Evolutionary conservation across 345 rosid species (phyloP), one percentile per base, ranked within the genome.

Genomic region (Rhizophora mangle): DNA sequence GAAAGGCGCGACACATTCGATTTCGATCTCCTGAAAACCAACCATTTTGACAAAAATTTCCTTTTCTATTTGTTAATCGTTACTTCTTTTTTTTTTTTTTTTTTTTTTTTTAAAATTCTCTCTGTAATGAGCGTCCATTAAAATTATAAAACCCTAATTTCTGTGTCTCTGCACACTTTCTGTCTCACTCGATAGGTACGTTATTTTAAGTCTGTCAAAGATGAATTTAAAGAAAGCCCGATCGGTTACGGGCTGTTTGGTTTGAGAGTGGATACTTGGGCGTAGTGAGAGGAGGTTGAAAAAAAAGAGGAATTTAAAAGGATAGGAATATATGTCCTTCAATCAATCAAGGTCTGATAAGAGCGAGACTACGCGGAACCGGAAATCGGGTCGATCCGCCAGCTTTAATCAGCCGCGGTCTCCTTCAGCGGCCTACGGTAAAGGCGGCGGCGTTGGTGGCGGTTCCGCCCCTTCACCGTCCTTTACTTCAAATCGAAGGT

Each of bases 261-360:
- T 57, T 59, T 61, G 46, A 46, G 1, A 22, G 8, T 60, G 59
- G 64, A 65, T 59, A 47, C 9, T 75, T 68, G 69, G 15, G 16
- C 57, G 69, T 76, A 62, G 84, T 68, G 70, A 64, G 54, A 34
- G 26, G 18, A 36, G 16, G 21, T 6, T n/a, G 39, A 32, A n/a
- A 51, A 57, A 65, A 52, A 46, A 49, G 69, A 73, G 37, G 37
- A 34, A 34, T 34, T 66, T 74, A 71, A 58, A 56, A 84, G 82
- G 78, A 43, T 78, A 56, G 70, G 85, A 69, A 86, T 84, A 66
- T 88, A 96, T 96, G 99, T 92, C 99, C 91, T 85, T 84, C 96
- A 90, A 90, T 87, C 99, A 90, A 90, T 61, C 96, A 58, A 82
- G 96, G 90, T 60, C 93, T 68, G 96, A 90, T 58, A 87, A 83